Evolutionary conservation across 805 yeast genomes (phyloP), one percentile per base, ranked within the genome.

Genomic region (Candida piceae): DNA sequence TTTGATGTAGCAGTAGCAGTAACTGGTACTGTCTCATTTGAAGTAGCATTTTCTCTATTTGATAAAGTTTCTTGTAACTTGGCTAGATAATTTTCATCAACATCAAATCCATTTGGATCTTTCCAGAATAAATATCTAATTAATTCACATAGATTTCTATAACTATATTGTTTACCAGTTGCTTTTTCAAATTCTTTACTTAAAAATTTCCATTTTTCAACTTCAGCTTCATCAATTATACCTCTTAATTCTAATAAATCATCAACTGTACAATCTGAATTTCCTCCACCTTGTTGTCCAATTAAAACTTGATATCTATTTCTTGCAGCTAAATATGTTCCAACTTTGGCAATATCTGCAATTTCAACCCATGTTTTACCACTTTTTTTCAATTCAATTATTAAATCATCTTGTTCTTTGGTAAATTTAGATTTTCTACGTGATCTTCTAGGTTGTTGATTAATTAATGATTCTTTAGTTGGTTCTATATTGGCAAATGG

Each of bases 221-320:
- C 45, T 50, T 83, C 90, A 1, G 82, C 87, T 29, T 73, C 78
- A 50, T 83, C 89, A 7, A 82, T 58, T n/a, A 77, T 46, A 13
- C 53, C 53, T 47, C 72, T 77, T 27, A 83, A 59, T 16, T 66
- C 64, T 20, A 57, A 41, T 7, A 74, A 69, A 55, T 81, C 87
- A 12, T 72, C 75, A 1, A 63, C 48, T 8, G 72, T 75, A 81
- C 87, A 81, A 21, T 74, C 71, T 17, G 76, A 71, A 1, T 78
- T 69, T 10, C 83, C 84, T 23, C 84, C 82, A 4, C 90, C 90
- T 50, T 83, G 90, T 53, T 83, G 90, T 4, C 93, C 93, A 45
- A 84, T 81, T 32, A 83, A 67, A 4, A 83, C 90, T 57, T 83
- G 90, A 49, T 84, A 84, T 40, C 90, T 62, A 53, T 83, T 83